Evolutionary conservation across 176 grass and related monocot genomes (phyloP), one percentile per base, ranked within the genome.

Genomic region (Urochloa ruziziensis): DNA sequence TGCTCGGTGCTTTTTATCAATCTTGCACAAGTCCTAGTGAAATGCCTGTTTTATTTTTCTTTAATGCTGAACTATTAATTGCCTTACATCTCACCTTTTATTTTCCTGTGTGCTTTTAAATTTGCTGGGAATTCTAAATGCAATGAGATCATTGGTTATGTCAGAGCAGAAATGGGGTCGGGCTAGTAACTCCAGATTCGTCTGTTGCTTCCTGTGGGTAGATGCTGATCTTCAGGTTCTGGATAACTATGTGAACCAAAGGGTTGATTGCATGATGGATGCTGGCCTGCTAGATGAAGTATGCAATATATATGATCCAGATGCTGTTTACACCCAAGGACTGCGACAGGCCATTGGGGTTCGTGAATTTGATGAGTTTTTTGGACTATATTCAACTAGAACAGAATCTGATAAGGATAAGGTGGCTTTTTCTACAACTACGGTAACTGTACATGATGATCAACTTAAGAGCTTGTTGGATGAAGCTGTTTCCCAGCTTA

Each of bases 131-230:
- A 7, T 39, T 39, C 37, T 39, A 39, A 39, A 39, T 39, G 37
- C 8, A 39, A 39, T 39, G 37, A 39, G 5, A 6, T 7, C 37
- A 39, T 39, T 39, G 37, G 37, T 39, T 39, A 39, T 39, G 4
- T 39, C 37, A 39, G 37, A 39, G 37, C 5, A 39, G 37, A 39
- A 39, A 39, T 39, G 37, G 96, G 93, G 96, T 69, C 87, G 63
- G 32, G 75, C 78, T 58, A 75, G 46, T 83, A 87, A 64, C 80
- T 99, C 89, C 73, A 89, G 83, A 85, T 96, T 92, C 68, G 82
- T 92, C 57, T 94, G 96, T 80, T 99, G 89, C 77, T 96, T 99
- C 86, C 14, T 96, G 75, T 98, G 96, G 96, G 78, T 99, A 34
- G 89, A 99, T 90, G 96, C 91, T 35, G 88, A 91, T 47, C 78